phyloP scores from a whole-genome alignment of 140 eudicot genomes.

The Anethum foeniculum region DNA sequence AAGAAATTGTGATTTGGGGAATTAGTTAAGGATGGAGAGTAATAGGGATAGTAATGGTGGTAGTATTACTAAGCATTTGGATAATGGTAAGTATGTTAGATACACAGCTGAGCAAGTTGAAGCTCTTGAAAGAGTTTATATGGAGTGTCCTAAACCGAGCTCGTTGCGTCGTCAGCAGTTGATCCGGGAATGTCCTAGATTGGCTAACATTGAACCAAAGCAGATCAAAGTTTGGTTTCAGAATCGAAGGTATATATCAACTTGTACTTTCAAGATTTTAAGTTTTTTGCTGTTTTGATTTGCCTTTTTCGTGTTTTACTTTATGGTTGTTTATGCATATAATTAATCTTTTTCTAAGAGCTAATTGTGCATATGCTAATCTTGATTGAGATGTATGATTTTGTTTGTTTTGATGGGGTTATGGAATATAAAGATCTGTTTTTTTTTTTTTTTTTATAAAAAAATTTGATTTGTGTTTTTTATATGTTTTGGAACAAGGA shows the following conservation, averaged over 20 bases:
- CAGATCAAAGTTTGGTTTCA: constrained; percentile 96
- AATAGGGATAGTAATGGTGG: constrained; percentile 30
- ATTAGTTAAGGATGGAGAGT: constrained; percentile 40
- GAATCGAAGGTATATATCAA: constrained; percentile 47
- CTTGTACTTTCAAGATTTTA: not conserved
- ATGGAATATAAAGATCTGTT: not conserved
- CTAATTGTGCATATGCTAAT: not conserved
- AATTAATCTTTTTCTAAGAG: too few species aligned
- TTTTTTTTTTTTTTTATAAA: too few species aligned
- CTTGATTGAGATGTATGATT: not conserved
- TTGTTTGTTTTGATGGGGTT: not conserved
- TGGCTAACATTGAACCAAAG: constrained; percentile 77
- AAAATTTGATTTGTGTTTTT: constrained; percentile 1
- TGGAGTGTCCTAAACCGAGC: constrained; percentile 82
- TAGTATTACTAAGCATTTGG: constrained; percentile 54
- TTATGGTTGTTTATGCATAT: not conserved
- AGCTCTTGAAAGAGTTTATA: constrained; percentile 74
- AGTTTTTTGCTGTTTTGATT: not conserved
- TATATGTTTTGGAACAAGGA: not conserved
- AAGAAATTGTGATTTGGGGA: not conserved
- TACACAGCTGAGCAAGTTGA: constrained; percentile 88
- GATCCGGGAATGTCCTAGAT: constrained; percentile 76
- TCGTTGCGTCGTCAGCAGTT: constrained; percentile 75
- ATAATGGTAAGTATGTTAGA: constrained; percentile 74
- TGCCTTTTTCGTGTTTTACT: constrained; percentile 3